phyloP scores from a whole-genome alignment of 2,329 filamentous ascomycete species.

The Metarhizium anisopliae region DNA sequence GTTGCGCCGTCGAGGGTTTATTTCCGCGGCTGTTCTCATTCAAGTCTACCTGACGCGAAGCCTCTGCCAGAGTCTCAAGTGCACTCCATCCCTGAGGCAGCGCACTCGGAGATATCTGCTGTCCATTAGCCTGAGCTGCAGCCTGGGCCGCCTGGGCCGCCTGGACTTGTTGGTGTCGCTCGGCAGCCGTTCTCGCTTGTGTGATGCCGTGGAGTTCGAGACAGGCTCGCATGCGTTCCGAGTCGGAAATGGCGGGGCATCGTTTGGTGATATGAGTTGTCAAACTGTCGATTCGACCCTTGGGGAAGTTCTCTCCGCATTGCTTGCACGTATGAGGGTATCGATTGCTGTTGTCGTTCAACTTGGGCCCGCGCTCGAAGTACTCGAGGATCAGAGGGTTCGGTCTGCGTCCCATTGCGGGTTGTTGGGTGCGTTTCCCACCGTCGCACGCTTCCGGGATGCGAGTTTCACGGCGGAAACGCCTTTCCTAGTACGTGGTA shows the following conservation, averaged over 20 bases:
- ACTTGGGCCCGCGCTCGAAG: conserved; percentile 78
- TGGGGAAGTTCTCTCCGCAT: conserved; percentile 83
- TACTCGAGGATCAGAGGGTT: conserved; percentile 81
- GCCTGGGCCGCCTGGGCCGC: conserved; percentile 6
- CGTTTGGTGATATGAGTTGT: conserved; percentile 76
- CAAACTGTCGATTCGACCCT: conserved; percentile 77
- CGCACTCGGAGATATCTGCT: conserved; percentile 17
- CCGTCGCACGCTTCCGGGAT: conserved; percentile 17
- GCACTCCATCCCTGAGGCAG: conserved; percentile 62
- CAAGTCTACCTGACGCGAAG: conserved; percentile 69
- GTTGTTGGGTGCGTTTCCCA: conserved; percentile 10
- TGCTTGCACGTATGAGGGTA: conserved; percentile 87
- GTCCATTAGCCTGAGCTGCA: conserved; percentile 18
- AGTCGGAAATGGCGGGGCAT: conserved; percentile 68
- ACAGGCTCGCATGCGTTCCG: conserved; percentile 67
- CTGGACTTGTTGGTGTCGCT: conserved; percentile 16
- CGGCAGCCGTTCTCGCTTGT: conserved; percentile 30
- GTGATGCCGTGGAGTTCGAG: conserved; percentile 63
- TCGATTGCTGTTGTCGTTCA: conserved; percentile 82
- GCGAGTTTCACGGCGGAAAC: conserved; percentile 8
- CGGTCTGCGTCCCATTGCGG: conserved; percentile 69
- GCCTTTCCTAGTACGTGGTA: not conserved
- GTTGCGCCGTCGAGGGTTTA: conserved; percentile 24
- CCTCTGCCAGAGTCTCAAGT: conserved; percentile 79
- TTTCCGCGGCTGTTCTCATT: conserved; percentile 50